Percentiles rank a stretch among this genome's conserved stretches.
These are phyloP conservation scores for Postia placenta DNA, from an alignment of 768 basidiomycete species.

Conservation along the genomic window DNA sequence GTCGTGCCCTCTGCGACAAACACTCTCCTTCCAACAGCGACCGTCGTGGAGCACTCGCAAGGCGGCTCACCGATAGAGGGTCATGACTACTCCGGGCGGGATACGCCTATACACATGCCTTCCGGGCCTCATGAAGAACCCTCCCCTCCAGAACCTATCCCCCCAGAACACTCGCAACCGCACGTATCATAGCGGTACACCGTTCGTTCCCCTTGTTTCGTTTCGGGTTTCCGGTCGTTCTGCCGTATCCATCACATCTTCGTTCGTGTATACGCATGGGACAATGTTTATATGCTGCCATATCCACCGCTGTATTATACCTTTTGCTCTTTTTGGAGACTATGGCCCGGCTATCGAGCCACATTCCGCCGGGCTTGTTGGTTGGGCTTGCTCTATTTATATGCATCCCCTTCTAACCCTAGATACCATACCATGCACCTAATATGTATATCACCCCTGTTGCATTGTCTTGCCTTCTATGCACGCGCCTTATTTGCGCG, in stretches of 20 bases:
- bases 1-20: slow-evolving; percentile 32
- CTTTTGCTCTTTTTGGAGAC: neutral
- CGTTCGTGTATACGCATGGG: neutral
- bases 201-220: neutral
- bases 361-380: slow-evolving; percentile 7
- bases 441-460: no score
- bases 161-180: neutral
- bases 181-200: no score
- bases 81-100: slow-evolving; percentile 7
- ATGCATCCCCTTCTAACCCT: no score
- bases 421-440: no score
- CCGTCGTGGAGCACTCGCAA: slow-evolving; percentile 36
- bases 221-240: neutral
- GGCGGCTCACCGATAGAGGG: slow-evolving; percentile 32
- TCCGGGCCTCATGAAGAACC: slow-evolving; percentile 29
- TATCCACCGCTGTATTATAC: neutral
- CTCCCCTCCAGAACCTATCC: no score
- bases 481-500: no score
- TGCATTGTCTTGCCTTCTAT: no score
- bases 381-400: no score
- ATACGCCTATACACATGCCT: slow-evolving; percentile 18
- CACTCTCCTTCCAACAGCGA: slow-evolving; percentile 37
- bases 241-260: neutral
- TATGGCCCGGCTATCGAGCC: no score
- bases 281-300: neutral